Evolutionary conservation across 495 filamentous ascomycete genomes (phyloP), one percentile per base, ranked within the genome.

Genomic region (Penicillium robsamsonii): DNA sequence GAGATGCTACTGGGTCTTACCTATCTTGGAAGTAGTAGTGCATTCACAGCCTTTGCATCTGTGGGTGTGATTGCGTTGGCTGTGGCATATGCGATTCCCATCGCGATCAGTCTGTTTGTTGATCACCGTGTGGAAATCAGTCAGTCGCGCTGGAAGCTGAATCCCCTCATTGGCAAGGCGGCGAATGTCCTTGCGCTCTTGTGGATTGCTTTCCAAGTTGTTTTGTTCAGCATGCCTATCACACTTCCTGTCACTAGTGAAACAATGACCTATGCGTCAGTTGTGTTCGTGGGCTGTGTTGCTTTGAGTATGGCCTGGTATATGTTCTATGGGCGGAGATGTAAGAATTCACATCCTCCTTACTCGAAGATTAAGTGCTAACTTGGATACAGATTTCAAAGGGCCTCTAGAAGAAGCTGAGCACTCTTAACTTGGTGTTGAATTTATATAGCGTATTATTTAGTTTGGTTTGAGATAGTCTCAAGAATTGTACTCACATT

Each of bases 1-100:
- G 78, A 79, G 46, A 74, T 75, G 42, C 64, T 84, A 9, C 67
- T 84, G 1, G 82, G 82, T 1, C 64, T 81, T 17, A 81, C 82
- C 55, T 83, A 82, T 57, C 80, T 84, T 43, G 80, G 80, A 1
- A 74, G 68, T 17, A 74, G 77, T 4, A 75, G 78, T 6, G 80
- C 81, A 9, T 85, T 81, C 70, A 83, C 78, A 51, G 81, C 80
- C 20, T 85, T 85, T 60, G 79, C 78, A 3, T 79, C 79, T 24
- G 78, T 81, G 12, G 81, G 80, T 37, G 81, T 84, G 55, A 83
- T 85, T 37, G 74, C 71, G 15, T 63, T 84, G 47, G 81, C 81
- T 0, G 63, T 80, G 15, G 76, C 78, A 27, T 85, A 85, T 56
- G 80, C 73, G n/a, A 65, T 65, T 2, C 81, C 80, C 0, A 77